A percentile compares a stretch with the other conserved stretches of the same genome.
Conservation (phyloP, 345 rosid species). For the Aquilaria sinensis region DNA sequence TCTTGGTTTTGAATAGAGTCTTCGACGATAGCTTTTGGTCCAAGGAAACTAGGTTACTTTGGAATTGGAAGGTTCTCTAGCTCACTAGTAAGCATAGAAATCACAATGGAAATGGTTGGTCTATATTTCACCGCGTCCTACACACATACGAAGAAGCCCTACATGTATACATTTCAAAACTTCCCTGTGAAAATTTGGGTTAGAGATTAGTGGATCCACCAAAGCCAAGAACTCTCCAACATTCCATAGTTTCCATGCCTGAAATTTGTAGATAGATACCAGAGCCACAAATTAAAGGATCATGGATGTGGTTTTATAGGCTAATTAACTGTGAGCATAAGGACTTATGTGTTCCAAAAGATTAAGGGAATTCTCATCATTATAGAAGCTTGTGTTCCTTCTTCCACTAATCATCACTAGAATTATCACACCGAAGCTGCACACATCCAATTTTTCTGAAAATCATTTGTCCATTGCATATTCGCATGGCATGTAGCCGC, state of each 20-base stretch:
- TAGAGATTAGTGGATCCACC: neutral
- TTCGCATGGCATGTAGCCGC: conserved; percentile 46
- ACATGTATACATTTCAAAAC: conserved; percentile 8
- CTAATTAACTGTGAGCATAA: neutral
- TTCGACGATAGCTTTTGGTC: neutral
- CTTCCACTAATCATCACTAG: conserved; percentile 38
- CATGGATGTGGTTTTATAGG: neutral
- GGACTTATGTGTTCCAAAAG: conserved; percentile 31
- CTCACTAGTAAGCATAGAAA: conserved; percentile 9
- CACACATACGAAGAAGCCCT: conserved; percentile 8
- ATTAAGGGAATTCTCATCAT: conserved; percentile 20
- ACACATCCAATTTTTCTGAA: conserved; percentile 40
- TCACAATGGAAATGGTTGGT: conserved; percentile 5
- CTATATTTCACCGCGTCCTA: conserved; percentile 14
- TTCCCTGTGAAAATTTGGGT: neutral
- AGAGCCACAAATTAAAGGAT: neutral
- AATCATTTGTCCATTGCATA: conserved; percentile 39
- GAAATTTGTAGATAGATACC: neutral
- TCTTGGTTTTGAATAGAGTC: neutral
- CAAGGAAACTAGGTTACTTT: conserved; percentile 8
- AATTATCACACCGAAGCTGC: conserved; percentile 31
- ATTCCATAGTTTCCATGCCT: conserved; percentile 46
- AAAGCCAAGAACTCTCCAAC: conserved; percentile 5
- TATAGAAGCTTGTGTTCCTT: conserved; percentile 22
- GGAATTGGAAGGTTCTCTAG: conserved; percentile 13